Percentiles rank a stretch among this genome's conserved stretches.
Conservation (phyloP, 805 yeast species). For the Barnettozyma sp. region DNA sequence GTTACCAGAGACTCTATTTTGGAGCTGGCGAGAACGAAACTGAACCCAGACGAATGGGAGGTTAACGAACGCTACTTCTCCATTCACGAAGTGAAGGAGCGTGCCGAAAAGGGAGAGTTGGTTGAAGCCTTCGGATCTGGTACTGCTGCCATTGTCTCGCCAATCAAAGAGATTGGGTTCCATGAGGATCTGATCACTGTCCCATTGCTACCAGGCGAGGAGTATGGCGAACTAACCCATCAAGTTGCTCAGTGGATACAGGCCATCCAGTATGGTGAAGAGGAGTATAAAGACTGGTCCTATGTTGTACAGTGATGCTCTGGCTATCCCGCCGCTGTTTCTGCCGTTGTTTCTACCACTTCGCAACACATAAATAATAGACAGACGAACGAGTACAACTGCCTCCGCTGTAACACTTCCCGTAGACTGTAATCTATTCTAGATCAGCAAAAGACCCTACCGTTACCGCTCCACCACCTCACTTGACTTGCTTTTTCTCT, state of each 20-base stretch:
- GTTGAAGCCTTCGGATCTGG: conserved; percentile 97
- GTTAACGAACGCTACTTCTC: conserved; percentile 78
- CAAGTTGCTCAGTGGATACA: conserved; percentile 79
- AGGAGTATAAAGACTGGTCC: conserved; percentile 51
- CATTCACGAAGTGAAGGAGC: conserved; percentile 72
- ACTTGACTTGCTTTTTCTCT: no score
- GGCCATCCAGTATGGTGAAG: conserved; percentile 84
- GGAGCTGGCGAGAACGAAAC: conserved; percentile 65
- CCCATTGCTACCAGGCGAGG: conserved; percentile 75
- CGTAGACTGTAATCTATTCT: no score
- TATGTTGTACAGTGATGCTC: conserved; percentile 25
- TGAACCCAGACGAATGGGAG: conserved; percentile 73
- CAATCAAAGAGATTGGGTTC: conserved; percentile 84
- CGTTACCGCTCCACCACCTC: no score
- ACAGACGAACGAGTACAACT: no score
- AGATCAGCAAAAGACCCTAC: no score
- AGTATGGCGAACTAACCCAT: conserved; percentile 72
- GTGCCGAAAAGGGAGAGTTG: conserved; percentile 72
- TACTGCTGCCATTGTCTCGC: conserved; percentile 95
- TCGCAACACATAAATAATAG: no score
- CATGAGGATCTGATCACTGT: conserved; percentile 64
- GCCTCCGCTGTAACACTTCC: no score
- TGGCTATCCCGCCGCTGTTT: no score
- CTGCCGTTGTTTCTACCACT: no score
- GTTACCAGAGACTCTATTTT: conserved; percentile 90